Evolutionary conservation across 1,284 basidiomycete species (phyloP), one percentile per base, ranked within the genome.

Genomic region (Phellopilus nigrolimitatus): DNA sequence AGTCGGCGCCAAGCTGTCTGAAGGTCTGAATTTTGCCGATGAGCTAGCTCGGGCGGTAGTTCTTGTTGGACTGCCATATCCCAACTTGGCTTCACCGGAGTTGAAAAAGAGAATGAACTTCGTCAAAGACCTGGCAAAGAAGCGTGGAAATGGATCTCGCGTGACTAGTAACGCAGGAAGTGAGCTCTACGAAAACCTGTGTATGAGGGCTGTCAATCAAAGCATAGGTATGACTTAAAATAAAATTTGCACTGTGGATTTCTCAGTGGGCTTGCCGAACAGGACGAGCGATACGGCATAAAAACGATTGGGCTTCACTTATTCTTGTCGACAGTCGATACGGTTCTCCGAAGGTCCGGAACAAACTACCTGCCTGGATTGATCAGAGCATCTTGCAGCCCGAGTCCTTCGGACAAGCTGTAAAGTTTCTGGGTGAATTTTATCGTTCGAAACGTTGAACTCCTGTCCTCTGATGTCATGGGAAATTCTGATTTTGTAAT

Each of bases 161-260:
- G 22, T 15, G 6, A 69, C 74, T 51, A 82, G 80, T 57, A 82
- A 92, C 59, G 89, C 93, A 3, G 88, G 83, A 2, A 79, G 80
- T 22, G 88, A 93, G 66, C 70, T 95, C 41, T 95, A 95, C 66
- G 85, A 89, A 70, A 95, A 95, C 65, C 79, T 94, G 73, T 97
- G 93, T 63, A 97, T 97, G 91, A 91, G 91, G 58, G 80, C 94
- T 0, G 94, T 98, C 37, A 99, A 99, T 68, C 95, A 99, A 66
- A 93, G 90, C 51, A 97, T 99, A 56, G 95, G 94, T 86, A 56
- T 50, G 80, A 63, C 3, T 24, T n/a, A 41, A 38, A 49, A 19
- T 33, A 39, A n/a, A n/a, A 30, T n/a, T 17, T 15, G 22, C 21
- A 12, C 13, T 51, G 15, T 46, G 33, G 39, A 44, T 33, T 27